Evolutionary conservation across 1,284 basidiomycete species (phyloP).

Genomic region (Paramarasmius palmivorus): DNA sequence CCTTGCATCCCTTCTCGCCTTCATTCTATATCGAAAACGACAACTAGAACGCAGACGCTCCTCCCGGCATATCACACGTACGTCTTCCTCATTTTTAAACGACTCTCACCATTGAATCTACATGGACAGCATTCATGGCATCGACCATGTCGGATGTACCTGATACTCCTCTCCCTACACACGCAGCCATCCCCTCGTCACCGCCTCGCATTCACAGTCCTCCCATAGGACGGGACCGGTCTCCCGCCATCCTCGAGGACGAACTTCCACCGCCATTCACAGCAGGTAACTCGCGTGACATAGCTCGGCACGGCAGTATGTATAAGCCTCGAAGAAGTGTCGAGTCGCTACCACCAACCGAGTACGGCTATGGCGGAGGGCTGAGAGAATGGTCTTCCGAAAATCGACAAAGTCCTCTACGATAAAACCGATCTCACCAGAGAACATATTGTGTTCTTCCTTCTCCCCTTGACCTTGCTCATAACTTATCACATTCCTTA

Average conservation of each 20-base stretch:
- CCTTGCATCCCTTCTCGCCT: background rate
- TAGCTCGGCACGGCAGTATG: conserved; percentile 51
- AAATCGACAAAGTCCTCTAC: background rate
- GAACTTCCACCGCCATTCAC: background rate
- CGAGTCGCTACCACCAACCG: conserved; percentile 25
- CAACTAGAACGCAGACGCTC: background rate
- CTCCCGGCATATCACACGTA: conserved; percentile 9
- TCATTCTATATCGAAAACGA: conserved; percentile 1
- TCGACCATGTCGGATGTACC: background rate
- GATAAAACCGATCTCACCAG: background rate
- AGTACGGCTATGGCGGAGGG: conserved; percentile 5
- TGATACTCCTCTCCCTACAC: background rate
- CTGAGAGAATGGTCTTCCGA: background rate
- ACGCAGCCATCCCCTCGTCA: background rate
- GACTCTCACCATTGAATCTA: background rate
- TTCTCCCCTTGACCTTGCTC: too few species aligned
- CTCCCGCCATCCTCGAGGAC: background rate
- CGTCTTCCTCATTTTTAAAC: background rate
- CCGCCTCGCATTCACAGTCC: background rate
- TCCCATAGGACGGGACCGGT: background rate
- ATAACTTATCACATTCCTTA: too few species aligned
- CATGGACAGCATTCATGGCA: background rate
- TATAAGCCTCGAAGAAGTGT: conserved; percentile 21
- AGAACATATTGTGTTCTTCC: background rate
- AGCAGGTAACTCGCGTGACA: conserved; percentile 33